phyloP scores from a whole-genome alignment of 768 basidiomycete species.

The Chiua virens region DNA sequence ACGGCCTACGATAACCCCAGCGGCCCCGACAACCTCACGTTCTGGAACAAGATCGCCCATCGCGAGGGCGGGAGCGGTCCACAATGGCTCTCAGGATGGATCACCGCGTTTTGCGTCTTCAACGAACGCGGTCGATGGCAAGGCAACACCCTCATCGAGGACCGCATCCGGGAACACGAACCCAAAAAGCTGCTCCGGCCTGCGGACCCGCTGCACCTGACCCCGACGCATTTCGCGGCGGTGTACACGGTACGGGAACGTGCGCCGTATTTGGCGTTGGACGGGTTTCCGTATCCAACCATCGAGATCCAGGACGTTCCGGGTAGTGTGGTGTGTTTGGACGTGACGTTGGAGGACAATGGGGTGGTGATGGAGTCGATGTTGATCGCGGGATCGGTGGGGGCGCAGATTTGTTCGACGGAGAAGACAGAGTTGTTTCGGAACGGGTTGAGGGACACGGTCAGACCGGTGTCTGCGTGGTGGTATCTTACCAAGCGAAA shows the following conservation, averaged over 20 bases:
- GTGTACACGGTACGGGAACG: constrained; percentile 25
- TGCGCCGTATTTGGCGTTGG: constrained; percentile 21
- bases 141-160: constrained; percentile 30
- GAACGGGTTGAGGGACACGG: constrained; percentile 33
- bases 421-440: constrained; percentile 30
- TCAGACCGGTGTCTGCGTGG: constrained; percentile 32
- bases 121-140: constrained; percentile 33
- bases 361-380: constrained; percentile 24
- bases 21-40: constrained; percentile 32
- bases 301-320: constrained; percentile 31
- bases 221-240: constrained; percentile 24
- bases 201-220: constrained; percentile 25
- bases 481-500: too few relatives aligned
- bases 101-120: constrained; percentile 38
- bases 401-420: constrained; percentile 29
- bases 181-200: constrained; percentile 34
- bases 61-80: constrained; percentile 28
- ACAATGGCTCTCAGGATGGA: constrained; percentile 39
- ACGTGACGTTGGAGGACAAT: constrained; percentile 30
- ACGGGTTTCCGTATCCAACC: constrained; percentile 30
- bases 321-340: constrained; percentile 27
- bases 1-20: constrained; percentile 35
- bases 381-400: constrained; percentile 32
- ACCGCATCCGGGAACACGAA: constrained; percentile 27
- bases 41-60: constrained; percentile 39